A percentile compares a stretch with the other conserved stretches of the same genome.
Conservation (phyloP, 1,284 basidiomycete genomes). For the Sanghuangporus weigelae region DNA sequence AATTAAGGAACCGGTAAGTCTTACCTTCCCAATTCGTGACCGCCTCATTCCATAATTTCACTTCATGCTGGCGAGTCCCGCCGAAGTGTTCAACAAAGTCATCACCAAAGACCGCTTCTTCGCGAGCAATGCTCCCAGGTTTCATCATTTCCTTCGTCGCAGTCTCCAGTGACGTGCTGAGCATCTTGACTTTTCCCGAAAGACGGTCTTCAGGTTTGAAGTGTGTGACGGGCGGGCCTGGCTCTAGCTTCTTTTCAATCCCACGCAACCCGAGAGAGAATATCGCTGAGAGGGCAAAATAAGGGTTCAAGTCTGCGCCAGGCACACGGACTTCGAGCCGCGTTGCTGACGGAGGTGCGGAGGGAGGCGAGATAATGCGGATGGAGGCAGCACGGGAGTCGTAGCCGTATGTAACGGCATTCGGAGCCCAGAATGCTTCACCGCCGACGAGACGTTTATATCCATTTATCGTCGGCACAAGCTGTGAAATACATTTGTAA, state of each 20-base stretch:
- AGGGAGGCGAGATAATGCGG: constrained; percentile 87
- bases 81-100: constrained; percentile 92
- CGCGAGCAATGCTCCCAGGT: constrained; percentile 74
- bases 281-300: constrained; percentile 83
- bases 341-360: constrained; percentile 74
- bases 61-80: constrained; percentile 87
- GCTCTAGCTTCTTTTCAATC: constrained; percentile 69
- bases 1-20: too few species aligned
- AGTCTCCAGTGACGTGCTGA: constrained; percentile 73
- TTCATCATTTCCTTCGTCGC: constrained; percentile 81
- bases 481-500: constrained; percentile 33
- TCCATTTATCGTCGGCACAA: constrained; percentile 94
- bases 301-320: constrained; percentile 94
- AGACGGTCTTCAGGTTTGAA: constrained; percentile 50
- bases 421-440: constrained; percentile 93
- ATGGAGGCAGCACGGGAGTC: constrained; percentile 91
- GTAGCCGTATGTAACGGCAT: constrained; percentile 90
- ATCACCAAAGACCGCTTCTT: constrained; percentile 70
- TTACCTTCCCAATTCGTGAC: constrained; percentile 93
- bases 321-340: constrained; percentile 91
- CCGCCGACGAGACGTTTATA: constrained; percentile 97
- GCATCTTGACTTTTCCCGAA: constrained; percentile 59
- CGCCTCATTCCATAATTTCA: constrained; percentile 80
- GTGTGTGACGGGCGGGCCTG: constrained; percentile 66
- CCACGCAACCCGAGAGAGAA: constrained; percentile 85